Conservation (phyloP, 108 stramenopile species). For the Nitzschia palea region DNA sequence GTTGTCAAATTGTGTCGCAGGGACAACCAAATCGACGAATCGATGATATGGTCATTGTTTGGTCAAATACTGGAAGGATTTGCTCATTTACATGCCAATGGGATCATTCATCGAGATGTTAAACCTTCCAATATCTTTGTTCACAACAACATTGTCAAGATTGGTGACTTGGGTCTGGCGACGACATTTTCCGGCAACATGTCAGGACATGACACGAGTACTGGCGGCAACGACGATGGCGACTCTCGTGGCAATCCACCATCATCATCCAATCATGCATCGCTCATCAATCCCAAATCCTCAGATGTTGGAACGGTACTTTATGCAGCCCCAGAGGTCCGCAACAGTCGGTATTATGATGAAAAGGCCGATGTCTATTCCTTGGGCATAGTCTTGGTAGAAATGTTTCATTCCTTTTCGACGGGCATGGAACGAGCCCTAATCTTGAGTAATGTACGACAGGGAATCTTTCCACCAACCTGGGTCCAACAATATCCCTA, state of each 20-base stretch:
- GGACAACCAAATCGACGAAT: slow-evolving; percentile 14
- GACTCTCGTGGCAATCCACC: neutral
- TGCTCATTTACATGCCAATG: slow-evolving; percentile 91
- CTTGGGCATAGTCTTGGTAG: slow-evolving; percentile 45
- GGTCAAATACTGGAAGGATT: slow-evolving; percentile 57
- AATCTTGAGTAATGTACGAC: slow-evolving; percentile 6
- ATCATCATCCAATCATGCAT: slow-evolving; percentile 10
- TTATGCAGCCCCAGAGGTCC: slow-evolving; percentile 57
- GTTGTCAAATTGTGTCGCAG: neutral
- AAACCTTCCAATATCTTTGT: slow-evolving; percentile 66
- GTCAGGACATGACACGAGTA: neutral
- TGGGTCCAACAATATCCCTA: neutral
- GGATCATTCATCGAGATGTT: slow-evolving; percentile 98
- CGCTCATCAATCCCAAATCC: neutral
- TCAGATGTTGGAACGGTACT: slow-evolving; percentile 48
- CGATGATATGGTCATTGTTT: slow-evolving; percentile 40
- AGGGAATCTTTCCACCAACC: neutral
- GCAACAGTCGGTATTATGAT: slow-evolving; percentile 27
- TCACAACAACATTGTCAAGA: slow-evolving; percentile 29
- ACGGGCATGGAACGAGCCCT: slow-evolving; percentile 50
- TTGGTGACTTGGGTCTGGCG: slow-evolving; percentile 48
- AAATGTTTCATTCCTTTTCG: slow-evolving; percentile 34
- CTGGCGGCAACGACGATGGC: neutral
- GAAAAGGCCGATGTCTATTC: slow-evolving; percentile 52
- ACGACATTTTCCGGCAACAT: neutral